A percentile compares a stretch with the other conserved stretches of the same genome.
phyloP scores from a whole-genome alignment of 2,329 filamentous ascomycete genomes.

The Aspergillus vadensis region DNA sequence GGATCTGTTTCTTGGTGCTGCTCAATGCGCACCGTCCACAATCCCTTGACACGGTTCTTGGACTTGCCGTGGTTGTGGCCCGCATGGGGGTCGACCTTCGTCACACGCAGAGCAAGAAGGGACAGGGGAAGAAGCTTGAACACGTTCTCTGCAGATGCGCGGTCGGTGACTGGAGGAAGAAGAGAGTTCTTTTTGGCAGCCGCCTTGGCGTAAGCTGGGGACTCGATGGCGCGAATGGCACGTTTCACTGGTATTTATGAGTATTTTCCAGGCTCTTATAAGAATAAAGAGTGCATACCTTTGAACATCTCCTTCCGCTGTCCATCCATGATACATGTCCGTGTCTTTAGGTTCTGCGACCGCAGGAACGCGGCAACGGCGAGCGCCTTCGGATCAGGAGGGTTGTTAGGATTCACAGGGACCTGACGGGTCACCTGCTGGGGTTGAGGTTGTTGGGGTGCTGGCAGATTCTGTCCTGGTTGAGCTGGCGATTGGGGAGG shows the following conservation, averaged over 20 bases:
- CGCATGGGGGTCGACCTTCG: conserved; percentile 75
- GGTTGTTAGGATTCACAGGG: conserved; percentile 52
- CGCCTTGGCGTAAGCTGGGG: conserved; percentile 86
- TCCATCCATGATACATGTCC: conserved; percentile 91
- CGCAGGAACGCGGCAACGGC: conserved; percentile 87
- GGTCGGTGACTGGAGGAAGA: conserved; percentile 84
- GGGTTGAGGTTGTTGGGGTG: conserved; percentile 38
- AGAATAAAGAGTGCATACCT: conserved; percentile 55
- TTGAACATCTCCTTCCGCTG: conserved; percentile 98
- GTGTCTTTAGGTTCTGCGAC: conserved; percentile 79
- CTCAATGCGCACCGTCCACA: conserved; percentile 94
- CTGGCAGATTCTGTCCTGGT: conserved; percentile 37
- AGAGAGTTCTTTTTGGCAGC: conserved; percentile 80
- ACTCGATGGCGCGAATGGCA: conserved; percentile 85
- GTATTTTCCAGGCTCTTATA: not conserved
- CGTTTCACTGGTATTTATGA: conserved; percentile 72
- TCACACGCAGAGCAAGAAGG: conserved; percentile 86
- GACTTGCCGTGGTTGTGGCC: conserved; percentile 68
- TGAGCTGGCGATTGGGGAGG: conserved; percentile 22
- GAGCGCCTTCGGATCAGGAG: conserved; percentile 84
- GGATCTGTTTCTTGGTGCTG: conserved; percentile 78
- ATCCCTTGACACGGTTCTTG: conserved; percentile 87
- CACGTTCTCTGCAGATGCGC: conserved; percentile 83
- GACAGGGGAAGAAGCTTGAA: conserved; percentile 96
- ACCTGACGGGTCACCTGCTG: conserved; percentile 46